A percentile compares a stretch with the other conserved stretches of the same genome.
phyloP scores from a whole-genome alignment of 495 filamentous ascomycete genomes.

The Talaromyces trachyspermus region DNA sequence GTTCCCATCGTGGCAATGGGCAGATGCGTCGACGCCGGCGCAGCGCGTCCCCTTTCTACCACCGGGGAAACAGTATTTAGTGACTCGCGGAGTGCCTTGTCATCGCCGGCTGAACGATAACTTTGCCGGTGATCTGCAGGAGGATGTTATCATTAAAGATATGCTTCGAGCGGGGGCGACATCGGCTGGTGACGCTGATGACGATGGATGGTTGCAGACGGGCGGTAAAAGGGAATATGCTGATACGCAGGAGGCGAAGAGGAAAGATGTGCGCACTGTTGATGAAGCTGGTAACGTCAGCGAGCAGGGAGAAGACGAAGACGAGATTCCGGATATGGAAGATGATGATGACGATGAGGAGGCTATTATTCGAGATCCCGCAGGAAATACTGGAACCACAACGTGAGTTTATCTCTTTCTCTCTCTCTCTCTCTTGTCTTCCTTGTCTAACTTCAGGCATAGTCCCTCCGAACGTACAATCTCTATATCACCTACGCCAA shows the following conservation, averaged over 20 bases:
- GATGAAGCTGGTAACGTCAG: conserved; percentile 72
- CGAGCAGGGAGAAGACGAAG: conserved; percentile 63
- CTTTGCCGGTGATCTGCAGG: conserved; percentile 78
- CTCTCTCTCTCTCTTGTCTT: neutral
- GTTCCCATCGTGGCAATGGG: conserved; percentile 99
- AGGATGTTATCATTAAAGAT: conserved; percentile 77
- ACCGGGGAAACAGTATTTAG: conserved; percentile 86
- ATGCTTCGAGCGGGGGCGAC: conserved; percentile 54
- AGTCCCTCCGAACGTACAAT: conserved; percentile 88
- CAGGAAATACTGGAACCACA: conserved; percentile 44
- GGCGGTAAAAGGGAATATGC: conserved; percentile 56
- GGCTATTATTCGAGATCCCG: conserved; percentile 83
- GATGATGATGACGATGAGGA: conserved; percentile 96
- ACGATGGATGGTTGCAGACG: conserved; percentile 87
- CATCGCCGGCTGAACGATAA: conserved; percentile 85
- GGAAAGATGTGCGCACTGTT: conserved; percentile 74
- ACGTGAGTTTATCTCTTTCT: conserved; percentile 50
- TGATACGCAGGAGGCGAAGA: conserved; percentile 60
- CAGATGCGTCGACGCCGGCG: conserved; percentile 67
- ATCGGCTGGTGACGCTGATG: conserved; percentile 50
- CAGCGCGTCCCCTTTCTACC: conserved; percentile 80
- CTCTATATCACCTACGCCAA: conserved; percentile 97
- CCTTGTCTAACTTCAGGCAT: too few relatives aligned
- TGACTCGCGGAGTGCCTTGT: conserved; percentile 90
- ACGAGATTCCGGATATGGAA: conserved; percentile 96